Evolutionary conservation across 345 rosid genomes (phyloP).

Genomic region (Arabis alpina): DNA sequence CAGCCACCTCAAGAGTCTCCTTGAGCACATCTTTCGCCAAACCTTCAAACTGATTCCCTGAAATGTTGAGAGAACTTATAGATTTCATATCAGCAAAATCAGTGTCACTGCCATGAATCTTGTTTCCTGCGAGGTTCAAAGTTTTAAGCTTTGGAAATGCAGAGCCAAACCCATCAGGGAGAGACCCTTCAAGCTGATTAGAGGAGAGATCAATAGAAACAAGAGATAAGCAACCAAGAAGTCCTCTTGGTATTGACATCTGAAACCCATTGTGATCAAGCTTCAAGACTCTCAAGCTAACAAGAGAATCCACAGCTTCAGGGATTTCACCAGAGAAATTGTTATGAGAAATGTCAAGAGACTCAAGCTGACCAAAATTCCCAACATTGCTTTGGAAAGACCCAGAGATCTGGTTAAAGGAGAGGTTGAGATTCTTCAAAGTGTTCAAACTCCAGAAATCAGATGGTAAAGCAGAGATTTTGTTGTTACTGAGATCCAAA

Average conservation of each 20-base stretch:
- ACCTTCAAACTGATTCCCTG: constrained; percentile 72
- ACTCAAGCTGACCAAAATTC: constrained; percentile 77
- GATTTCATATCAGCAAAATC: constrained; percentile 64
- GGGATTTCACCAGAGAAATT: constrained; percentile 79
- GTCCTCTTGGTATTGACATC: constrained; percentile 60
- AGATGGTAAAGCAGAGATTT: constrained; percentile 75
- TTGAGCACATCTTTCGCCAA: constrained; percentile 56
- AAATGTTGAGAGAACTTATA: constrained; percentile 64
- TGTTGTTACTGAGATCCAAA: constrained; percentile 87
- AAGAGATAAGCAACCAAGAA: constrained; percentile 60
- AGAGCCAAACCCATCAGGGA: constrained; percentile 75
- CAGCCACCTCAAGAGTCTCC: constrained; percentile 58
- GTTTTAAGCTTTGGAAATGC: constrained; percentile 73
- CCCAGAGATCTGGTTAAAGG: constrained; percentile 75
- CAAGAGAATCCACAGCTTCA: constrained; percentile 63
- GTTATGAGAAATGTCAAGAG: constrained; percentile 74
- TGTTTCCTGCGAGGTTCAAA: constrained; percentile 72
- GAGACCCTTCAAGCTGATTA: constrained; percentile 68
- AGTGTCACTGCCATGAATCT: constrained; percentile 57
- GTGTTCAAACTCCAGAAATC: constrained; percentile 89
- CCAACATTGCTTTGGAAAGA: constrained; percentile 72
- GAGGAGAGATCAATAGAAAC: constrained; percentile 67
- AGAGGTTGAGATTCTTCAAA: constrained; percentile 70
- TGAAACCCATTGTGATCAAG: constrained; percentile 64
- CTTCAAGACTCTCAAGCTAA: constrained; percentile 62